Percentiles rank a stretch among this genome's conserved stretches.
These are phyloP conservation scores for Xylaria sp. DNA, from an alignment of 2,329 filamentous ascomycete species.

Conservation along the genomic window DNA sequence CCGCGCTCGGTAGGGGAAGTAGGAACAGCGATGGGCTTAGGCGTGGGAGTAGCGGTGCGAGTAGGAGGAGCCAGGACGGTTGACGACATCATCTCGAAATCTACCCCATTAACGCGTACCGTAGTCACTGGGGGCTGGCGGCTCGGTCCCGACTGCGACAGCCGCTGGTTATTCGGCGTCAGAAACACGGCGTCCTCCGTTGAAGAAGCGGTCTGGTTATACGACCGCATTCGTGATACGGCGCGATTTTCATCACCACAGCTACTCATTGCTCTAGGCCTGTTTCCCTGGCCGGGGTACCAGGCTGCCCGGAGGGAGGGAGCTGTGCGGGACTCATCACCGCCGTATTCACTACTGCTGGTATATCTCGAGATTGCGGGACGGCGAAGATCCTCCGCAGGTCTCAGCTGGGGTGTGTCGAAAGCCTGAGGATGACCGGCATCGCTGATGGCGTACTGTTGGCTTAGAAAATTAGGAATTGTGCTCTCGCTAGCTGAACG, in stretches of 20 bases:
- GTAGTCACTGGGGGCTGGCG: not conserved
- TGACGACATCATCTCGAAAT: slow-evolving; percentile 19
- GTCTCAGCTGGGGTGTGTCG: slow-evolving; percentile 15
- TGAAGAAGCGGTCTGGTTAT: not conserved
- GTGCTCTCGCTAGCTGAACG: not conserved
- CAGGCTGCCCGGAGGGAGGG: not conserved
- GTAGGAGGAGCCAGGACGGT: not conserved
- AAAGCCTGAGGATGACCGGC: not conserved
- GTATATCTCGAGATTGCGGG: not conserved
- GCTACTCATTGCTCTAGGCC: too few species aligned
- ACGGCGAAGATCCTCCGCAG: slow-evolving; percentile 20
- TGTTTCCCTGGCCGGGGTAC: not conserved
- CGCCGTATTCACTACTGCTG: not conserved
- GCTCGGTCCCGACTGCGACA: not conserved
- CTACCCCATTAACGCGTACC: slow-evolving; percentile 10
- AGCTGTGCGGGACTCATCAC: not conserved
- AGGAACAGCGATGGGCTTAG: not conserved
- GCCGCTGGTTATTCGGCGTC: not conserved
- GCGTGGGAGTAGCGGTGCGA: not conserved
- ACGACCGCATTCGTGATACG: too few species aligned
- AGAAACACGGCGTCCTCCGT: not conserved
- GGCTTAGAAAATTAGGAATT: not conserved
- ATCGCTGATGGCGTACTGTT: not conserved
- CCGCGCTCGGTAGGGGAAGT: not conserved
- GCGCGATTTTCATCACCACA: too few species aligned